Evolutionary conservation across 768 basidiomycete genomes (phyloP), one percentile per base, ranked within the genome.

Genomic region (Phylloporus arenicola): DNA sequence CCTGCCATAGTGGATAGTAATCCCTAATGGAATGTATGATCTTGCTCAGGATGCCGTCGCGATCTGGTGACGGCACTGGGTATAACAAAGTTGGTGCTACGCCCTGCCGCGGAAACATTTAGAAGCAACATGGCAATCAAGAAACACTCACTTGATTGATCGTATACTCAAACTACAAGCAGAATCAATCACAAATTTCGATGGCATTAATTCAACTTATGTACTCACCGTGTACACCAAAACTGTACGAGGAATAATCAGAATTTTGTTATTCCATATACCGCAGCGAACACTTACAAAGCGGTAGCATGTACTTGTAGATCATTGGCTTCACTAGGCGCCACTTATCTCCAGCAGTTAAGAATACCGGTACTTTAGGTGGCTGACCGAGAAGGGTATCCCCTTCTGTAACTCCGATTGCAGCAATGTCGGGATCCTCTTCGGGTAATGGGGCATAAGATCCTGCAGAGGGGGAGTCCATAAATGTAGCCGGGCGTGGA

Each of bases 1-100:
- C 88, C 83, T 92, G 90, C 89, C 92, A 96, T 35, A 95, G 78
- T 2, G 93, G 93, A 69, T 97, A 97, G 64, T 93, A 98, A 62
- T 97, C 95, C 33, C 92, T 78, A 17, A 92, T 75, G 1, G 81
- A 83, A 59, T 88, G 82, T 50, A 98, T 89, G 52, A 97, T 77
- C 62, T 77, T 80, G 62, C 83, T 80, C 44, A 95, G 74, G 12
- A 91, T 44, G 48, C 81, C 77, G 53, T 84, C 74, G 5, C 71
- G 69, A 7, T 80, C 77, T 1, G 74, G 63, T 0, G 78, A 75
- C 0, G 94, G 93, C 11, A 95, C 78, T 6, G 91, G 84, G 64
- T 94, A 98, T 6, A 97, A 65, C 16, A 98, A 72, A 0, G 92
- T 95, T 1, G 95, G 94, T 16, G 91, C 78, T 8, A 97, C 82